Conservation (phyloP, 148 eudicot species). For the Arbutus unedo region DNA sequence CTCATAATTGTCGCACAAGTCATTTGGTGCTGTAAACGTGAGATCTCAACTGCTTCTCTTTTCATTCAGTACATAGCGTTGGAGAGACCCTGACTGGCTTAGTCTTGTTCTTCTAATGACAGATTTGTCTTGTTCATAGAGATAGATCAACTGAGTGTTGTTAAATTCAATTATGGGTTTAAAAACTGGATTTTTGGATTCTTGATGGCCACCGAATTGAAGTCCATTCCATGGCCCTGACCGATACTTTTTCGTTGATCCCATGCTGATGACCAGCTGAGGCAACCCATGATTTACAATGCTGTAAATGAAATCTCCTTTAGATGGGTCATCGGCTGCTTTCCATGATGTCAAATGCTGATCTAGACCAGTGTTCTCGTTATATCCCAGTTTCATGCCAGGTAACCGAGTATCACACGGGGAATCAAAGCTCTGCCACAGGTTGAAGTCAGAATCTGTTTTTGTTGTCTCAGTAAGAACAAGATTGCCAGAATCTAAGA, state of each 20-base stretch:
- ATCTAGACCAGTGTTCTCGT: background rate
- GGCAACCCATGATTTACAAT: slow-evolving; percentile 14
- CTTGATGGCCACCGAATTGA: slow-evolving; percentile 12
- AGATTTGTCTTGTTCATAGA: background rate
- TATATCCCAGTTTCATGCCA: background rate
- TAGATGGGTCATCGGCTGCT: slow-evolving; percentile 21
- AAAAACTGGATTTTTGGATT: background rate
- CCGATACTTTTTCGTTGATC: slow-evolving; percentile 11
- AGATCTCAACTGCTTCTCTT: slow-evolving; percentile 15
- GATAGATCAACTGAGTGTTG: background rate
- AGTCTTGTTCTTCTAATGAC: background rate
- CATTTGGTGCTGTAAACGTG: background rate
- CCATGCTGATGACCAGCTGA: slow-evolving; percentile 13
- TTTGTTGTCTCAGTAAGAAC: background rate
- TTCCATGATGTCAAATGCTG: slow-evolving; percentile 19
- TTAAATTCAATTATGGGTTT: background rate
- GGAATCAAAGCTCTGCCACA: slow-evolving; percentile 14
- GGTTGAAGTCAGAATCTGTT: background rate
- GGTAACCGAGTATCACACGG: background rate
- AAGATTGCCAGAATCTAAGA: slow-evolving; percentile 27
- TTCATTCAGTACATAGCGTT: slow-evolving; percentile 5
- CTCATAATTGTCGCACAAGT: slow-evolving; percentile 22
- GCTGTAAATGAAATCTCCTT: background rate
- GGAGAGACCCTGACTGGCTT: background rate
- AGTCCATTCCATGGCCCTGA: slow-evolving; percentile 30